These are phyloP conservation scores for Eucalyptus curtisii DNA, from an alignment of 345 rosid species.

Conservation along the genomic window DNA sequence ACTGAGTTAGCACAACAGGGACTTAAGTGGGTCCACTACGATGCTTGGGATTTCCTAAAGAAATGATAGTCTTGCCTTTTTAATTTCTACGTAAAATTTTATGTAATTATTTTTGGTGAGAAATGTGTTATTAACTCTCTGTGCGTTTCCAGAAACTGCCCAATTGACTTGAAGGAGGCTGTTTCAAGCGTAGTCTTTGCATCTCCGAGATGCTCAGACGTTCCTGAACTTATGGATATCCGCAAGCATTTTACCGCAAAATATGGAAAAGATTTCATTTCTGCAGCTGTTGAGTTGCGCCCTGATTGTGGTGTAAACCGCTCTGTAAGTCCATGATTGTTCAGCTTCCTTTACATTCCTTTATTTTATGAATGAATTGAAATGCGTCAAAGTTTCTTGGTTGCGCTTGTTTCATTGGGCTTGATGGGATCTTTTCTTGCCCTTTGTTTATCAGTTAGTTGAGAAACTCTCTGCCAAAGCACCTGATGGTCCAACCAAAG, in stretches of 20 bases:
- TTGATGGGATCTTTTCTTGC: background rate
- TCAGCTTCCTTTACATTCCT: background rate
- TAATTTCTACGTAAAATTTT: background rate
- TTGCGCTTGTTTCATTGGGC: background rate
- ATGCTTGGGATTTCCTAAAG: background rate
- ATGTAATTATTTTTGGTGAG: background rate
- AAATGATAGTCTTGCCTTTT: background rate
- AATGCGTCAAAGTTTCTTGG: background rate
- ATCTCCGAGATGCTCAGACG: slow-evolving; percentile 71
- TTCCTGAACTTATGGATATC: slow-evolving; percentile 60
- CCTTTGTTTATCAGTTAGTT: slow-evolving; percentile 35
- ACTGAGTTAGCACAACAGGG: background rate
- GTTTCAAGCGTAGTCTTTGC: slow-evolving; percentile 66
- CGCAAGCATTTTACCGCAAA: slow-evolving; percentile 66
- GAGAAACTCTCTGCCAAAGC: slow-evolving; percentile 74
- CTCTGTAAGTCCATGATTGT: slow-evolving; percentile 30
- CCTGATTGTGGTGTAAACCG: slow-evolving; percentile 88
- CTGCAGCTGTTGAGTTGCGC: slow-evolving; percentile 65
- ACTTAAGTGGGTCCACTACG: background rate
- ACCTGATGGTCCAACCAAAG: slow-evolving; percentile 75
- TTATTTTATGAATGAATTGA: background rate
- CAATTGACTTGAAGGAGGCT: slow-evolving; percentile 89
- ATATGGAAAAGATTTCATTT: slow-evolving; percentile 80
- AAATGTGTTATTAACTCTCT: background rate
- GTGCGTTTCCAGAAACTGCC: slow-evolving; percentile 51